Percentiles rank a stretch among this genome's conserved stretches.
Conservation (phyloP, 1,284 basidiomycete genomes). For the Tilletia indica region DNA sequence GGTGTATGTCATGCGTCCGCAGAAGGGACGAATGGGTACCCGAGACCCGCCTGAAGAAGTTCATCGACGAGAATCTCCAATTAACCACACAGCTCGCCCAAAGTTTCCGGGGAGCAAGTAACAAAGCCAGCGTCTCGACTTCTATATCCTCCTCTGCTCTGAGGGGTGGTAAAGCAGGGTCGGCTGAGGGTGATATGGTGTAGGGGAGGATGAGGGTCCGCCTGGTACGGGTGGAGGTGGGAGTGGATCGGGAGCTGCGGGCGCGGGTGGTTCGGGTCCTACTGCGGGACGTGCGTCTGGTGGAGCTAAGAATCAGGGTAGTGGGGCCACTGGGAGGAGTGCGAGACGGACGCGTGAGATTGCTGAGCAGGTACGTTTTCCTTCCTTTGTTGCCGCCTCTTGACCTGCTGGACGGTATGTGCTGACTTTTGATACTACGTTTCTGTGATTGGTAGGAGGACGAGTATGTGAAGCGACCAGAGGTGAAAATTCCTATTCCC, state of each 20-base stretch:
- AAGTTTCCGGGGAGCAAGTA: not conserved
- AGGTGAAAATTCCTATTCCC: conserved; percentile 86
- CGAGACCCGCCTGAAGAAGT: conserved; percentile 75
- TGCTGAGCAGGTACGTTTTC: conserved; percentile 31
- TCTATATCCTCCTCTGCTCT: too few relatives aligned
- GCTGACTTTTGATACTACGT: too few relatives aligned
- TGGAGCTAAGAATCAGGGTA: not conserved
- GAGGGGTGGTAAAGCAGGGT: not conserved
- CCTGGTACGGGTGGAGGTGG: conserved; percentile 24
- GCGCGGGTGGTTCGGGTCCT: conserved; percentile 40
- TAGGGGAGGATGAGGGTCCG: conserved; percentile 54
- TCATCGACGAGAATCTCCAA: conserved; percentile 78
- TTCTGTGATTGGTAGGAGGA: too few relatives aligned
- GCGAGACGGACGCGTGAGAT: conserved; percentile 31
- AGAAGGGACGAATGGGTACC: conserved; percentile 99
- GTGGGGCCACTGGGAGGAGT: conserved; percentile 26
- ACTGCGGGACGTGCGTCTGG: not conserved
- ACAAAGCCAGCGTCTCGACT: conserved; percentile 28
- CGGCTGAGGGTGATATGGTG: conserved; percentile 20
- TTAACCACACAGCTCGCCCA: conserved; percentile 63
- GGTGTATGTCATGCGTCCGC: not conserved
- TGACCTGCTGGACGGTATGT: not conserved
- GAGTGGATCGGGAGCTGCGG: conserved; percentile 39
- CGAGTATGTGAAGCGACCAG: conserved; percentile 69
- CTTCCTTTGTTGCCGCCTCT: too few relatives aligned